These are phyloP conservation scores for Cyberlindnera japonica DNA, from an alignment of 805 yeast genomes.

Conservation along the genomic window DNA sequence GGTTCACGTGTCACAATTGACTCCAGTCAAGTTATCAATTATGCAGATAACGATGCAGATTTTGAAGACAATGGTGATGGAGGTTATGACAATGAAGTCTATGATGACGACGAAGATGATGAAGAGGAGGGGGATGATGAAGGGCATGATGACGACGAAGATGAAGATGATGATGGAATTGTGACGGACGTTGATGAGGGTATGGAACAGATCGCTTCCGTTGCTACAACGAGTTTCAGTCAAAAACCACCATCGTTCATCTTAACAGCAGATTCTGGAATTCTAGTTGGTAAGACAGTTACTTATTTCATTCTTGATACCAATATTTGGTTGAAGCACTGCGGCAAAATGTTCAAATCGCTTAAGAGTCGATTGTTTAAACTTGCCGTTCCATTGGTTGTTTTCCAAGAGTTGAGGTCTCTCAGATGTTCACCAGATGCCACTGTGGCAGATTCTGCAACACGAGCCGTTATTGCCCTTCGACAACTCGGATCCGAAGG, in stretches of 20 bases:
- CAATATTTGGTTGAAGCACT: slow-evolving; percentile 76
- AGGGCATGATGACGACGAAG: not conserved
- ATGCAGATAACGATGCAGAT: slow-evolving; percentile 17
- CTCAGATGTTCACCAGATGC: slow-evolving; percentile 68
- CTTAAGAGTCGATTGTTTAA: slow-evolving; percentile 56
- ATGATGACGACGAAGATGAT: slow-evolving; percentile 1
- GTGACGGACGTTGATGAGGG: not conserved
- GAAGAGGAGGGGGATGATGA: slow-evolving; percentile 1
- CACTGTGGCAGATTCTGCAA: slow-evolving; percentile 74
- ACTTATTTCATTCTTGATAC: slow-evolving; percentile 55
- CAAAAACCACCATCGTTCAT: slow-evolving; percentile 3
- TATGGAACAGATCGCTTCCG: not conserved
- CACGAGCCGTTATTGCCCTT: slow-evolving; percentile 71
- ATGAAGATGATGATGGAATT: not conserved
- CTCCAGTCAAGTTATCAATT: slow-evolving; percentile 4
- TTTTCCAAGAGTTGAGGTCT: slow-evolving; percentile 73
- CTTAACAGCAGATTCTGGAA: slow-evolving; percentile 16
- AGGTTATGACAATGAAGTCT: slow-evolving; percentile 1
- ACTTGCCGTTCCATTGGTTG: slow-evolving; percentile 66
- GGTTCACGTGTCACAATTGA: not conserved
- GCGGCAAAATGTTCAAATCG: slow-evolving; percentile 71
- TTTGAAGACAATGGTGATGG: slow-evolving; percentile 10
- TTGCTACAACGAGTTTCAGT: slow-evolving; percentile 1
- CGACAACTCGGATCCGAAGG: slow-evolving; percentile 59
- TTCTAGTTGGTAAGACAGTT: slow-evolving; percentile 10